Evolutionary conservation across 495 filamentous ascomycete genomes (phyloP).

Genomic region (Xylaria longipes): DNA sequence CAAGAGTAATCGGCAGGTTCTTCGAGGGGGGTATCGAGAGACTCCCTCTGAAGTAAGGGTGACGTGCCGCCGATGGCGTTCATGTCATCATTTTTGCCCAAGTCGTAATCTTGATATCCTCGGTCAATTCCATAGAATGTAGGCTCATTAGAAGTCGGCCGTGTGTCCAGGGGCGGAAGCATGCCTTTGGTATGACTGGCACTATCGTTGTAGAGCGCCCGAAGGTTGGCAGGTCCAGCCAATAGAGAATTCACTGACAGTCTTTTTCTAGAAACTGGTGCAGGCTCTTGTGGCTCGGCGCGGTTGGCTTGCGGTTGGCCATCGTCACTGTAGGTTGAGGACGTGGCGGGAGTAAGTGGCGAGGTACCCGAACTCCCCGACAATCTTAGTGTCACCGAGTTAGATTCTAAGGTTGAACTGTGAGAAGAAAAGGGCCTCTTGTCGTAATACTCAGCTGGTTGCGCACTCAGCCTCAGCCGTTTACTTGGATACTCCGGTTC

Average conservation of each 20-base stretch:
- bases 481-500: slow-evolving; percentile 34
- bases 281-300: slow-evolving; percentile 1
- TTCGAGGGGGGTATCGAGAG: slow-evolving; percentile 28
- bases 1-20: slow-evolving; percentile 34
- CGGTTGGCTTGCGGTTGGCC: slow-evolving; percentile 36
- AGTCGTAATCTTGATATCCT: slow-evolving; percentile 70
- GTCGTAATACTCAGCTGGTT: slow-evolving; percentile 32
- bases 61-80: slow-evolving; percentile 55
- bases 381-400: slow-evolving; percentile 36
- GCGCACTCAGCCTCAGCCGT: slow-evolving; percentile 33
- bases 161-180: slow-evolving; percentile 35
- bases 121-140: slow-evolving; percentile 71
- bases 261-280: slow-evolving; percentile 14
- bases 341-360: slow-evolving; percentile 55
- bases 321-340: slow-evolving; percentile 53
- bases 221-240: slow-evolving; percentile 36
- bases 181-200: slow-evolving; percentile 29
- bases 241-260: slow-evolving; percentile 42
- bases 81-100: slow-evolving; percentile 71
- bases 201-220: slow-evolving; percentile 36
- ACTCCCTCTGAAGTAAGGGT: slow-evolving; percentile 44
- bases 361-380: slow-evolving; percentile 38
- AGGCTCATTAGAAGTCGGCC: slow-evolving; percentile 37
- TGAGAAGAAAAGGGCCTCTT: slow-evolving; percentile 40
- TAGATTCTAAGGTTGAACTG: slow-evolving; percentile 38